These are phyloP conservation scores for Mortierella claussenii DNA, from an alignment of 192 early-diverging fungal species.

Conservation along the genomic window DNA sequence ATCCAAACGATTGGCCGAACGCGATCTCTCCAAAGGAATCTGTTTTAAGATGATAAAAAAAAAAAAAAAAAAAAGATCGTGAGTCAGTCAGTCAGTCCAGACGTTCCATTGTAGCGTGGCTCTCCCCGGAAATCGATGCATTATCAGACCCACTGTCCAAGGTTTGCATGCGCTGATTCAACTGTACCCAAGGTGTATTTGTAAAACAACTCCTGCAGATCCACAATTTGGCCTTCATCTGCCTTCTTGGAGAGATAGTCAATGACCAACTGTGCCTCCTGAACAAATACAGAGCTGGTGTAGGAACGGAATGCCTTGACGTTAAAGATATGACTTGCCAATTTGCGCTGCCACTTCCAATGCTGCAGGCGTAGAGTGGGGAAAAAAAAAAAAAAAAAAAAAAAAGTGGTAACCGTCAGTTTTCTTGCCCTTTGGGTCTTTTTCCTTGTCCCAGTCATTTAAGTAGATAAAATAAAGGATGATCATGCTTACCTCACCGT, in stretches of 20 bases:
- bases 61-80: constrained; percentile 5
- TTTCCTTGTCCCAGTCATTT: no score
- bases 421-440: no score
- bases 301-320: constrained; percentile 56
- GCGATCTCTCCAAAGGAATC: constrained; percentile 51
- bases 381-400: no score
- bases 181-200: constrained; percentile 58
- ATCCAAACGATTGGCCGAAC: constrained; percentile 50
- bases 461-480: not conserved
- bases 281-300: constrained; percentile 31
- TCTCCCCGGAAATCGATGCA: not conserved
- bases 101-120: no score
- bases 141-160: no score
- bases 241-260: constrained; percentile 35
- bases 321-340: constrained; percentile 54
- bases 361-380: no score
- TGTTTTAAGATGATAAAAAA: not conserved
- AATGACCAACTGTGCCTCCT: constrained; percentile 29
- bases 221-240: constrained; percentile 36
- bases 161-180: no score
- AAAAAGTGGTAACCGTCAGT: not conserved
- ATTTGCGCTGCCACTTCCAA: constrained; percentile 57
- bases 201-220: constrained; percentile 60
- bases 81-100: no score
- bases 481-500: constrained; percentile 27